Conservation (phyloP, 768 basidiomycete genomes). For the Tricholoma sp. region DNA sequence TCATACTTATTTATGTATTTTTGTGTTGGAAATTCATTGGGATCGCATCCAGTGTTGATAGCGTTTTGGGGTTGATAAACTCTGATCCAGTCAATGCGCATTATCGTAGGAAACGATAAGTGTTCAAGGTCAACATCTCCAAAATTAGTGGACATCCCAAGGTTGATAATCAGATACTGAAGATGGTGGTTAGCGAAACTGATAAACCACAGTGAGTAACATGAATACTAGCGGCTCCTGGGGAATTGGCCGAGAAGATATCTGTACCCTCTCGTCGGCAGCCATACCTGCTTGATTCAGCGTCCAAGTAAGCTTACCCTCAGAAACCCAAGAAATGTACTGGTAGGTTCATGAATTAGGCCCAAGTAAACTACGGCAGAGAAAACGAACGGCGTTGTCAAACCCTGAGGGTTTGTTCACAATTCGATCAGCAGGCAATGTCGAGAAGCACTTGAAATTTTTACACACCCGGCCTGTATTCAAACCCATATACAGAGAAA, state of each 20-base stretch:
- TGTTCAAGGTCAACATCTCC: constrained; percentile 62
- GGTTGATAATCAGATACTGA: constrained; percentile 80
- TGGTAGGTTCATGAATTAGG: constrained; percentile 16
- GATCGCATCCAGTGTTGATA: constrained; percentile 84
- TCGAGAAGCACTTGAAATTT: not conserved
- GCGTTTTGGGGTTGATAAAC: constrained; percentile 77
- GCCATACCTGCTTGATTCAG: constrained; percentile 58
- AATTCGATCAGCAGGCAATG: constrained; percentile 5
- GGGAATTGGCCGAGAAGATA: constrained; percentile 64
- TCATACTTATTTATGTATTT: constrained; percentile 72
- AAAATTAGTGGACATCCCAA: constrained; percentile 84
- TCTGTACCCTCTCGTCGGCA: constrained; percentile 50
- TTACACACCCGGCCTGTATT: constrained; percentile 62
- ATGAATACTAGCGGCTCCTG: constrained; percentile 76
- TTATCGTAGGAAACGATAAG: constrained; percentile 64
- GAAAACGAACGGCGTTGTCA: constrained; percentile 43
- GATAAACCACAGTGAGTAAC: constrained; percentile 2
- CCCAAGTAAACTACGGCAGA: not conserved
- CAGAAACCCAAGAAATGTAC: constrained; percentile 80
- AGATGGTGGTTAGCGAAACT: constrained; percentile 1
- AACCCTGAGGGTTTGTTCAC: constrained; percentile 29
- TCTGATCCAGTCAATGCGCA: constrained; percentile 85
- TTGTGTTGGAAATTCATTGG: constrained; percentile 70
- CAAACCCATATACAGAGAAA: constrained; percentile 73
- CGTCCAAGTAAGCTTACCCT: constrained; percentile 63